These are phyloP conservation scores for Leccinum rimulosum DNA, from an alignment of 768 basidiomycete species.

Conservation along the genomic window DNA sequence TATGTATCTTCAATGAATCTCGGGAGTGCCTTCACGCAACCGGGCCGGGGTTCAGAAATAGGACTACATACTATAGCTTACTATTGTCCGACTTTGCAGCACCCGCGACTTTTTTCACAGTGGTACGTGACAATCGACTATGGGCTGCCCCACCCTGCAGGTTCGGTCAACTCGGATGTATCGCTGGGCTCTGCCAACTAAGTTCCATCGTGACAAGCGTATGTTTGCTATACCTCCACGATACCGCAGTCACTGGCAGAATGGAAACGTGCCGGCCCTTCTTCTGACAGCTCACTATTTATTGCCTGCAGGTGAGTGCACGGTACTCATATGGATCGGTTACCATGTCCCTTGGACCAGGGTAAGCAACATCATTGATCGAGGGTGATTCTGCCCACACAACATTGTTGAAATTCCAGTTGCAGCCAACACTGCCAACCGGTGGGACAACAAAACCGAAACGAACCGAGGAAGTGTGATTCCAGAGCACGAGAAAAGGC, in stretches of 20 bases:
- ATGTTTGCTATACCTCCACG: background rate
- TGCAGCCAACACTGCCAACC: constrained; percentile 9
- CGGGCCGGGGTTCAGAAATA: background rate
- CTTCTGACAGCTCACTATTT: background rate
- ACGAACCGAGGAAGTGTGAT: constrained; percentile 4
- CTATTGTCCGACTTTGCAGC: background rate
- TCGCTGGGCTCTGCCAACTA: background rate
- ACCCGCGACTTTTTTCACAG: background rate
- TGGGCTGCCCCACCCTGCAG: background rate
- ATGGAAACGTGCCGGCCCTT: background rate
- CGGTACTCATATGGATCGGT: constrained; percentile 5
- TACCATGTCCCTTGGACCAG: constrained; percentile 8
- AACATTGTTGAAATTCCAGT: background rate
- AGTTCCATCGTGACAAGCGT: background rate
- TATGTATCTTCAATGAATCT: background rate
- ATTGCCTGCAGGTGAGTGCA: background rate
- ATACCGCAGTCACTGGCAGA: background rate
- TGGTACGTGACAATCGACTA: background rate
- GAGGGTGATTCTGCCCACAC: background rate
- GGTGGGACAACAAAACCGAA: constrained; percentile 6
- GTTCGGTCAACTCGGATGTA: too few relatives aligned
- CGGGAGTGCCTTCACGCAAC: background rate
- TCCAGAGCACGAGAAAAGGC: constrained; percentile 11
- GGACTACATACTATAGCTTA: background rate
- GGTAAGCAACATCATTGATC: background rate